Percentiles rank a stretch among this genome's conserved stretches.
Evolutionary conservation across 2,329 filamentous ascomycete genomes (phyloP).

Genomic region (Cytospora piceae): DNA sequence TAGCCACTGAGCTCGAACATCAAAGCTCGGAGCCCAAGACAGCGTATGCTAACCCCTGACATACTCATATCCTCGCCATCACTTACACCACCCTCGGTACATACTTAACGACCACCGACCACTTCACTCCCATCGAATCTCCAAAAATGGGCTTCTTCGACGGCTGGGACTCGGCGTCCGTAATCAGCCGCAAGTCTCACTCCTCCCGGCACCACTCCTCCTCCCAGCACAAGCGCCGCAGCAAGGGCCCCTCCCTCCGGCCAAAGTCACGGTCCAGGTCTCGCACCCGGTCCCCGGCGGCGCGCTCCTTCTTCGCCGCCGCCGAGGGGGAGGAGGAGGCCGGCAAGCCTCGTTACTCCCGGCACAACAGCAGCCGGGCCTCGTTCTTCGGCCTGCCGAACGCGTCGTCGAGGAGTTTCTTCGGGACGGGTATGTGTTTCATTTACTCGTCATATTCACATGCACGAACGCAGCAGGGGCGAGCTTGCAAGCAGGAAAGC

Average conservation of each 20-base stretch:
- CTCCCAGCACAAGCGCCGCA: slow-evolving; percentile 35
- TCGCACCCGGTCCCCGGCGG: slow-evolving; percentile 42
- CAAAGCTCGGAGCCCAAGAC: neutral
- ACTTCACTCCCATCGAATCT: no score
- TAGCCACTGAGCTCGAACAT: slow-evolving; percentile 15
- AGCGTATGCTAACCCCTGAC: slow-evolving; percentile 3
- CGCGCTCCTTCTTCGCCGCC: slow-evolving; percentile 48
- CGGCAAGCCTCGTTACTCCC: slow-evolving; percentile 35
- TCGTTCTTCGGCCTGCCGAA: slow-evolving; percentile 55
- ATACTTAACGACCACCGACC: neutral
- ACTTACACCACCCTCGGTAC: neutral
- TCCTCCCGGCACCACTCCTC: slow-evolving; percentile 32
- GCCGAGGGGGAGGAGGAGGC: slow-evolving; percentile 37
- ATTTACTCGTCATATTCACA: slow-evolving; percentile 34
- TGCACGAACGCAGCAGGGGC: neutral
- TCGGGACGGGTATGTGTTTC: slow-evolving; percentile 45
- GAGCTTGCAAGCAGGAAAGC: neutral
- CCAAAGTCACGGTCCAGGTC: slow-evolving; percentile 43
- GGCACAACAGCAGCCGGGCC: slow-evolving; percentile 46
- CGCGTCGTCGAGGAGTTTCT: slow-evolving; percentile 50
- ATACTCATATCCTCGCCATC: neutral
- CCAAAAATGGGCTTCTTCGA: slow-evolving; percentile 41
- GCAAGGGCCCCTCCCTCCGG: slow-evolving; percentile 28
- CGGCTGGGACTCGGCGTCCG: slow-evolving; percentile 37
- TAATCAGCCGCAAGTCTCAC: slow-evolving; percentile 36